These are phyloP conservation scores for Nakazawaea populi DNA, from an alignment of 805 yeast species.

Conservation along the genomic window DNA sequence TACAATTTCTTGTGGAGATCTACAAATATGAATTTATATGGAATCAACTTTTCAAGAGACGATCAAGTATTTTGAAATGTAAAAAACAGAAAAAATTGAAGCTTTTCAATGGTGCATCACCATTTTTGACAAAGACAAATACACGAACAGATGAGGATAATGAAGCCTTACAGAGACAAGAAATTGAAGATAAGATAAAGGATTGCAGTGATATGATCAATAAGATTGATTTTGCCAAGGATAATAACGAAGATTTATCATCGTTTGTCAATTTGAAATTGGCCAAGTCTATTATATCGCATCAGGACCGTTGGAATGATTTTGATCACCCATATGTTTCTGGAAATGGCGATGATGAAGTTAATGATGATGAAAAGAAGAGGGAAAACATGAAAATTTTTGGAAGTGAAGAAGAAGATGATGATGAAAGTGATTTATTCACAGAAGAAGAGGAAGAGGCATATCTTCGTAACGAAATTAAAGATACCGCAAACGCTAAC, in stretches of 20 bases:
- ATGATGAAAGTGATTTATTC: not conserved
- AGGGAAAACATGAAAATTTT: not conserved
- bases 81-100: conserved; percentile 7
- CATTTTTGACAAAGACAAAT: too few species aligned
- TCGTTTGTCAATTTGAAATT: conserved; percentile 8
- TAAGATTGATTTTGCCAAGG: not conserved
- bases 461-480: not conserved
- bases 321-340: not conserved
- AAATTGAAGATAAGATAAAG: not conserved
- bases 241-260: conserved; percentile 2
- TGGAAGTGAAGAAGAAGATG: not conserved
- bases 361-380: not conserved
- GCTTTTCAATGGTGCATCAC: not conserved
- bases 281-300: not conserved
- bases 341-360: not conserved
- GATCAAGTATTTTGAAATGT: conserved; percentile 24
- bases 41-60: conserved; percentile 26
- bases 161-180: not conserved
- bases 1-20: conserved; percentile 37
- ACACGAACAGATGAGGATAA: not conserved
- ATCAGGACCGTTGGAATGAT: conserved; percentile 1
- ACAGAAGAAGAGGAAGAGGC: not conserved
- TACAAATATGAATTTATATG: conserved; percentile 39
- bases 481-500: conserved; percentile 3
- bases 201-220: not conserved